Evolutionary conservation across 106 monocot genomes (phyloP).

Genomic region (Alisma plantagoaquatica): DNA sequence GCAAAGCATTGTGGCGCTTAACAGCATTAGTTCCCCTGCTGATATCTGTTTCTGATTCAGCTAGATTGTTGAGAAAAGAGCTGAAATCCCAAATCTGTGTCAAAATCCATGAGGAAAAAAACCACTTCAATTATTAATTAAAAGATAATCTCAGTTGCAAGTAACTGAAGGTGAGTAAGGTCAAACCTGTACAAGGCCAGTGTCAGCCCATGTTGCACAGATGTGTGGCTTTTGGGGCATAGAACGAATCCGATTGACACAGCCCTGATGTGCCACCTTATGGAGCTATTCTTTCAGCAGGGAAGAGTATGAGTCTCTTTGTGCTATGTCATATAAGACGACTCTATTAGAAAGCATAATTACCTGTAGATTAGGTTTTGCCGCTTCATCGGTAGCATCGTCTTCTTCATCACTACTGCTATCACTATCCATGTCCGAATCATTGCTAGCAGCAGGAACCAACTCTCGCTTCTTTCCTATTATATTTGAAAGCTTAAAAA

Average conservation of each 20-base stretch:
- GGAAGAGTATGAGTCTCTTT: no score
- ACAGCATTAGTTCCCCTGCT: conserved; percentile 41
- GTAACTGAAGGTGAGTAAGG: background rate
- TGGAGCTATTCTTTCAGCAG: conserved; percentile 52
- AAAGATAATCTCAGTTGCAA: background rate
- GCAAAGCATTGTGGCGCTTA: conserved; percentile 36
- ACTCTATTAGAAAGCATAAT: no score
- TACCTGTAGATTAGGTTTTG: conserved; percentile 64
- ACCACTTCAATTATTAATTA: no score
- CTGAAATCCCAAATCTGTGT: conserved; percentile 88
- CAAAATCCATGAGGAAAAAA: background rate
- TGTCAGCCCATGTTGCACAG: conserved; percentile 90
- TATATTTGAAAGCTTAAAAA: conserved; percentile 91
- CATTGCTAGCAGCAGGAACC: conserved; percentile 39
- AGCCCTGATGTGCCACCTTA: conserved; percentile 87
- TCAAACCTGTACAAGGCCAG: conserved; percentile 88
- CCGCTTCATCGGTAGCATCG: conserved; percentile 30
- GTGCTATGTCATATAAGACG: no score
- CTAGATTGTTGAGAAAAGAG: conserved; percentile 50
- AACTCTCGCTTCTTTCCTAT: conserved; percentile 73
- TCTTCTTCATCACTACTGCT: conserved; percentile 82
- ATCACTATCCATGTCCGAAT: conserved; percentile 53
- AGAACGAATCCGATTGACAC: conserved; percentile 82
- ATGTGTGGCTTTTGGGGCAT: conserved; percentile 86
- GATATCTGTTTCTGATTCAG: conserved; percentile 52